Base-by-base conservation (phyloP, 2,329 filamentous ascomycete species). In the Trichoderma simmonsii region DNA sequence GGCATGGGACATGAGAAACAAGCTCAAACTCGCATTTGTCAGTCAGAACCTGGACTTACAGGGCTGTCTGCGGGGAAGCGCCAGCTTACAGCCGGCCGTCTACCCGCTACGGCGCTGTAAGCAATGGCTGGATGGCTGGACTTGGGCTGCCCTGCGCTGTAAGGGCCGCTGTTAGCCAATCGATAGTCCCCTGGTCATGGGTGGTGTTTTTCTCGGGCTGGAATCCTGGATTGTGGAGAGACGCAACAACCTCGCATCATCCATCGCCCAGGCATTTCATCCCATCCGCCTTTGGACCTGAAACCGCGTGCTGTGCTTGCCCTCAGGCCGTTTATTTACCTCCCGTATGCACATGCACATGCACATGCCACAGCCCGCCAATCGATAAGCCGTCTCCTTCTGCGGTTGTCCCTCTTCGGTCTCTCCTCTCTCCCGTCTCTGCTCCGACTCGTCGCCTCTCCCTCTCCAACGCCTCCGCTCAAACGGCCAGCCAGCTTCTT, bases 191-290 rank as follows among this genome's bases (percentile, higher is more conserved):
- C 54, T 32, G 43, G 43, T 51, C 43, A 21, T 51, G 43, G 6
- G 43, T 51, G 48, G 48, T 54, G 48, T 54, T 54, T 24, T 54
- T 54, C 48, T 54, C 64, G 28, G 57, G 66, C 56, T 51, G 36
- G 66, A 61, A 69, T 51, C 28, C 36, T 21, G 9, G 36, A 15
- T 51, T 61, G 56, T 59, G 62, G 39, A 54, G 39, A 34, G 39
- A 21, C 39, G 26, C 36, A 64, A 64, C 34, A 51, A 59, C 26
- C 56, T n/a, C 26, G 43, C 70, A 72, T 63, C 70, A 48, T 72
- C 64, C 70, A 68, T 72, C 70, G 67, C 54, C 63, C 63, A 24
- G 26, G 18, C 68, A 56, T 43, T n/a, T n/a, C 39, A 36, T 57
- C 36, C 34, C 68, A 11, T 28, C n/a, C 26, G 24, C n/a, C 57